phyloP scores from a whole-genome alignment of 2,329 filamentous ascomycete species.

The Escovopsis weberi region DNA sequence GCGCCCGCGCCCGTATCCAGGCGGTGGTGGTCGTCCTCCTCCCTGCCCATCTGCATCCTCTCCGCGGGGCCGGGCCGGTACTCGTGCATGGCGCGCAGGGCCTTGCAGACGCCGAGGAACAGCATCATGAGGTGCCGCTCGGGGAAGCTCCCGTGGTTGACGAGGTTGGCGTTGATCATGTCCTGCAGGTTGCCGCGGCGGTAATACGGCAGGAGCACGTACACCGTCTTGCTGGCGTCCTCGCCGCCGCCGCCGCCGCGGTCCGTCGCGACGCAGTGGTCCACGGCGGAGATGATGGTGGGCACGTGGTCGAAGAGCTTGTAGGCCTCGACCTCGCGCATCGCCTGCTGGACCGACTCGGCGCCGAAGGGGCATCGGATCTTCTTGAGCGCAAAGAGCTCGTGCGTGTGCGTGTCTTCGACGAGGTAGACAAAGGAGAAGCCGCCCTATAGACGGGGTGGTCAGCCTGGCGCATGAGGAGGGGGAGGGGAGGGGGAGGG shows the following conservation, averaged over 20 bases:
- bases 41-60: conserved; percentile 37
- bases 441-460: conserved; percentile 48
- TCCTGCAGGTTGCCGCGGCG: conserved; percentile 90
- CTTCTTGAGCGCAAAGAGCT: conserved; percentile 93
- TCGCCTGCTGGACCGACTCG: conserved; percentile 85
- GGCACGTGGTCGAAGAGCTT: conserved; percentile 69
- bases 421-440: conserved; percentile 99
- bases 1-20: conserved; percentile 14
- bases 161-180: conserved; percentile 94
- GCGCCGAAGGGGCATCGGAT: conserved; percentile 96
- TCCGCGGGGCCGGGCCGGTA: conserved; percentile 42
- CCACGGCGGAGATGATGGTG: conserved; percentile 75
- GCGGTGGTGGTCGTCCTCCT: conserved; percentile 15
- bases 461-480: no score
- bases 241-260: conserved; percentile 44
- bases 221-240: conserved; percentile 73
- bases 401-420: conserved; percentile 70
- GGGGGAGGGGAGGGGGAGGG: not conserved
- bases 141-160: conserved; percentile 85
- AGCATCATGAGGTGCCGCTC: conserved; percentile 77
- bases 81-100: conserved; percentile 80
- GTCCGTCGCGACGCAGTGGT: conserved; percentile 70
- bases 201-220: conserved; percentile 93
- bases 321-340: conserved; percentile 97
- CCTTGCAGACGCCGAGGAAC: conserved; percentile 83